Evolutionary conservation across 192 early-diverging fungal species (phyloP).

Genomic region (Dispira simplex): DNA sequence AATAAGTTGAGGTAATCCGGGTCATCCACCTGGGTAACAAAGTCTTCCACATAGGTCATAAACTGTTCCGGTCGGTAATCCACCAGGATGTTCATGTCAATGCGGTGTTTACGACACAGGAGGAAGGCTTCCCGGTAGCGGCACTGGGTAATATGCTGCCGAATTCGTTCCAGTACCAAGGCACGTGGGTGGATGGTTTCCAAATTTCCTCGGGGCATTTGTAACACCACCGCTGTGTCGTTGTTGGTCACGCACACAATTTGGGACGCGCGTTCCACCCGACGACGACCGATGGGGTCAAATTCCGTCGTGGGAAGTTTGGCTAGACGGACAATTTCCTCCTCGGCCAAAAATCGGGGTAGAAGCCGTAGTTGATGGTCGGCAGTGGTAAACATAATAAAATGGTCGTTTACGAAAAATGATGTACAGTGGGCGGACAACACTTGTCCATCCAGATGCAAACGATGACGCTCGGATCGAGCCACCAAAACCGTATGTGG

Average conservation of each 20-base stretch:
- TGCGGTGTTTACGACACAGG: constrained; percentile 72
- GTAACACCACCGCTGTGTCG: constrained; percentile 35
- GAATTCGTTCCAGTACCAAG: constrained; percentile 60
- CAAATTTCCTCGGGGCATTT: constrained; percentile 96
- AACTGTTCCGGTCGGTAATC: constrained; percentile 64
- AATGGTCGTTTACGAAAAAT: constrained; percentile 66
- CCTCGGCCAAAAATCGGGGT: constrained; percentile 18
- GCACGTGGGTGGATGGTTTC: constrained; percentile 88
- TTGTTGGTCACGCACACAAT: constrained; percentile 64
- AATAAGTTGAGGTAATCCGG: constrained; percentile 86
- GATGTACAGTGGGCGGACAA: constrained; percentile 71
- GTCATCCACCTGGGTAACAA: constrained; percentile 63
- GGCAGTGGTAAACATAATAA: constrained; percentile 73
- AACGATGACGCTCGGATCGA: constrained; percentile 58
- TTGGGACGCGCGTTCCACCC: constrained; percentile 83
- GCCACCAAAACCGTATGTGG: constrained; percentile 38
- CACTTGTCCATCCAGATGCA: constrained; percentile 59
- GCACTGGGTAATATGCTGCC: constrained; percentile 36
- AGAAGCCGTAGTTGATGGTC: constrained; percentile 67
- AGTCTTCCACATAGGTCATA: constrained; percentile 40
- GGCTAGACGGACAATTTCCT: background rate
- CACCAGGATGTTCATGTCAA: constrained; percentile 85
- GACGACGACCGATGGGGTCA: constrained; percentile 21
- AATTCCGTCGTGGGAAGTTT: constrained; percentile 5
- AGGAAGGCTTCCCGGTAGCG: constrained; percentile 69